Conservation (phyloP, 345 rosid genomes). For the Zanthoxylum bungeanum region DNA sequence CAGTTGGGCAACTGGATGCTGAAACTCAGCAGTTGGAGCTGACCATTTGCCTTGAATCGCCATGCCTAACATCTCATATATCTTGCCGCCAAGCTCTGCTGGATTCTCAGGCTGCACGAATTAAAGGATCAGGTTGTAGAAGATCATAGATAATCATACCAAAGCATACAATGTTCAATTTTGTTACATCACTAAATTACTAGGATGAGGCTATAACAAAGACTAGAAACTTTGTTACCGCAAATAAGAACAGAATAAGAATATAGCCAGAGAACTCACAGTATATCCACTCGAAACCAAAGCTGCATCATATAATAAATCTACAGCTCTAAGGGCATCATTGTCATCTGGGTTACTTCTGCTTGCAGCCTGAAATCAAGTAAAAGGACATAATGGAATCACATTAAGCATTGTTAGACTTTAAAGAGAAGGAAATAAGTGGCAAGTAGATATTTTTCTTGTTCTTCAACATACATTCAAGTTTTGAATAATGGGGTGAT, state of each 20-base stretch:
- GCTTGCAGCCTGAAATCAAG: slow-evolving; percentile 64
- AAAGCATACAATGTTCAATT: background rate
- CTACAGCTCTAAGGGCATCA: slow-evolving; percentile 81
- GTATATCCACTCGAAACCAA: slow-evolving; percentile 93
- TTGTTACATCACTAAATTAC: background rate
- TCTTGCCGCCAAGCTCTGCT: slow-evolving; percentile 93
- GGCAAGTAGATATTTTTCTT: background rate
- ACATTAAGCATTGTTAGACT: background rate
- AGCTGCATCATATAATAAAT: slow-evolving; percentile 89
- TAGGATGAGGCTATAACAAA: background rate
- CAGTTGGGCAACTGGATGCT: slow-evolving; percentile 24
- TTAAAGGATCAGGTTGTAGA: background rate
- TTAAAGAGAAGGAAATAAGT: background rate
- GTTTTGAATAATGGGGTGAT: slow-evolving; percentile 72
- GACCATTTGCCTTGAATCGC: slow-evolving; percentile 91
- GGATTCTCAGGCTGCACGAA: slow-evolving; percentile 86
- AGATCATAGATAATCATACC: background rate
- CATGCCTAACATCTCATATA: slow-evolving; percentile 92
- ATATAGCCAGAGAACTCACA: slow-evolving; percentile 37
- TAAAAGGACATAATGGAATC: background rate
- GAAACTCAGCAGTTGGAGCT: slow-evolving; percentile 27
- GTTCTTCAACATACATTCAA: slow-evolving; percentile 42
- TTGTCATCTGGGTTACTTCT: slow-evolving; percentile 62
- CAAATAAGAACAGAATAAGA: background rate
- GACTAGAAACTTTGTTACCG: background rate